Base-by-base conservation (phyloP, 768 basidiomycete genomes). In the Amanita molliuscula region DNA sequence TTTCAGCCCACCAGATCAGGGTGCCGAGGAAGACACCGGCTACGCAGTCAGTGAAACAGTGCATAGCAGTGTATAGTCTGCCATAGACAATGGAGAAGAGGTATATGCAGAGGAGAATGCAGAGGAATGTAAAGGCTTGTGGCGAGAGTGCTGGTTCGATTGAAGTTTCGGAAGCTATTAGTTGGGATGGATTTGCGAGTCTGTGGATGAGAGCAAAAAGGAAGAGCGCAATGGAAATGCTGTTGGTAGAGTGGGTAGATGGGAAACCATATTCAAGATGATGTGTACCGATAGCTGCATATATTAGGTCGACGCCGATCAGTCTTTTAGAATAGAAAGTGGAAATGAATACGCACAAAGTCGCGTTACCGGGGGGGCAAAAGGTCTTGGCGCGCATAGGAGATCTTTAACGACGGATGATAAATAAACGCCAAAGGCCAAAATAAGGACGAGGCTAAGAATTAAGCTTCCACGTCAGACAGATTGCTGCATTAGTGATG, bases 191-290 rank as follows among this genome's bases (percentile, higher is more conserved):
- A 58, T 66, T 68, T 20, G 77, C 72, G 35, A 81, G 72, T n/a
- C 66, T 66, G 60, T 81, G 75, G 45, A 82, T 60, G 38, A 80
- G 71, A 3, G 77, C 66, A 54, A 76, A 83, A 53, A 89, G 72
- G 66, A 88, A 89, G 3, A 97, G 75, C 0, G 91, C 91, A 59
- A 96, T 87, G 23, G 90, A 94, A 46, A 92, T 76, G 48, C 82
- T 79, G 63, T 96, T 95, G 6, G 93, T 90, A 1, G 90, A 88
- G 59, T 99, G 95, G 0, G 94, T 96, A 0, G 92, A 95, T 0
- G 93, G 94, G 60, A 97, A 95, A 20, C 95, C 95, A 57, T 95
- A 95, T 67, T 95, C 92, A 2, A 89, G 74, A 56, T 91, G 88
- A 59, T 89, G 87, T 1, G 70, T 76, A 11, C 87, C 84, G 46